phyloP scores from a whole-genome alignment of 1,284 basidiomycete genomes.

The Tilletia setariae region DNA sequence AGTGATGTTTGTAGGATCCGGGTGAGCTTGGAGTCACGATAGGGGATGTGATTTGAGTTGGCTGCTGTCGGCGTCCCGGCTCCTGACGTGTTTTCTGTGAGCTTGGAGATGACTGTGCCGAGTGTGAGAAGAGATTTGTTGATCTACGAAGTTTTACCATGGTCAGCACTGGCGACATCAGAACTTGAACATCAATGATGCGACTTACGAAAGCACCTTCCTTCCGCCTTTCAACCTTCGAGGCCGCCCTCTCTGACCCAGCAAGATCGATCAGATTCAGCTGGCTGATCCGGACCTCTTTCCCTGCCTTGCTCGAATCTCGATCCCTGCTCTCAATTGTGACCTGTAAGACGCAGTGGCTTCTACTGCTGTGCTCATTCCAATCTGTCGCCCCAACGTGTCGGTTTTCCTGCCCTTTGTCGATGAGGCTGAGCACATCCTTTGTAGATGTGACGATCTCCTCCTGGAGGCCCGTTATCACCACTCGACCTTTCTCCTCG shows the following conservation, averaged over 20 bases:
- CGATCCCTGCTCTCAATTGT: conserved; percentile 51
- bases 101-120: conserved; percentile 62
- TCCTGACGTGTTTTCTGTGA: conserved; percentile 55
- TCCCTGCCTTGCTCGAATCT: conserved; percentile 16
- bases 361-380: conserved; percentile 92
- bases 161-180: too few species aligned
- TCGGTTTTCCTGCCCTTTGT: conserved; percentile 78
- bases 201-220: conserved; percentile 55
- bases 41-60: conserved; percentile 57
- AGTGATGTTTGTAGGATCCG: conserved; percentile 62
- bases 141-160: conserved; percentile 21
- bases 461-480: conserved; percentile 59
- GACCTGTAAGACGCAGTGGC: conserved; percentile 70
- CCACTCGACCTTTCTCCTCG: conserved; percentile 56
- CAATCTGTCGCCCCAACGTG: conserved; percentile 93
- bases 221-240: conserved; percentile 59
- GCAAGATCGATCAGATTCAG: conserved; percentile 63
- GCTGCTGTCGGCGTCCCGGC: conserved; percentile 14
- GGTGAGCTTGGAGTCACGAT: conserved; percentile 61
- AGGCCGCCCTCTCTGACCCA: conserved; percentile 61
- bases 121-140: conserved; percentile 57
- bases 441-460: conserved; percentile 59
- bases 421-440: conserved; percentile 65
- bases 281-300: conserved; percentile 47
- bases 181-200: too few species aligned